Conservation (phyloP, 75 land plant genomes). For the Pinus taeda region DNA sequence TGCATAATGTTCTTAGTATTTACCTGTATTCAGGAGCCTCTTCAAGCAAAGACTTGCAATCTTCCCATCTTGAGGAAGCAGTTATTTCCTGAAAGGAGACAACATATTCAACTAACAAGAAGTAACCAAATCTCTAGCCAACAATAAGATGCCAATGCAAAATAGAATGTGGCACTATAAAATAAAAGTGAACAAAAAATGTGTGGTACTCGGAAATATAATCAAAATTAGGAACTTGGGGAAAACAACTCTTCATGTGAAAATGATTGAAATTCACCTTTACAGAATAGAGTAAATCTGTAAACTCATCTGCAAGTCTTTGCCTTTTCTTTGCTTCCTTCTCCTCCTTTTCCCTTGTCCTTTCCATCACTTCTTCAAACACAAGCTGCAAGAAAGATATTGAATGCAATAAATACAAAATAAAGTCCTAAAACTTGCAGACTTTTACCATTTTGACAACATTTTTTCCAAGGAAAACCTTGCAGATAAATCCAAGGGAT, state of each 20-base stretch:
- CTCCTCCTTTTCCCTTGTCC: constrained; percentile 89
- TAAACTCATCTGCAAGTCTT: constrained; percentile 78
- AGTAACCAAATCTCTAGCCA: background rate
- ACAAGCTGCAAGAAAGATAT: constrained; percentile 59
- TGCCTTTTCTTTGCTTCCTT: constrained; percentile 93
- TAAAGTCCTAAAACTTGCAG: background rate
- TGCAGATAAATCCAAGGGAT: too few relatives aligned
- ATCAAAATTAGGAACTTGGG: background rate
- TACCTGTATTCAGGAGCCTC: constrained; percentile 67
- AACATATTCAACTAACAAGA: constrained; percentile 1
- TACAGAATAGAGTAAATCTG: constrained; percentile 45
- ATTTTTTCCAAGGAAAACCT: too few relatives aligned
- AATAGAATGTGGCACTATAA: background rate
- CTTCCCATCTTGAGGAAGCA: constrained; percentile 82
- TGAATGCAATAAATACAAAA: background rate
- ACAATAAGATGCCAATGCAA: background rate
- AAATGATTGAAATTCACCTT: constrained; percentile 44
- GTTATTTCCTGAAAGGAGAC: constrained; percentile 56
- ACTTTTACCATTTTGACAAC: too few relatives aligned
- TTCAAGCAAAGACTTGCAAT: constrained; percentile 61
- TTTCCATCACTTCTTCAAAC: constrained; percentile 77
- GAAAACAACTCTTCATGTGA: background rate
- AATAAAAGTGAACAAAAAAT: background rate
- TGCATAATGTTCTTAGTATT: background rate
- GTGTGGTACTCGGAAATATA: too few relatives aligned